Base-by-base conservation (phyloP, 2,329 filamentous ascomycete genomes). In the Allantophomopsis cytisporea region DNA sequence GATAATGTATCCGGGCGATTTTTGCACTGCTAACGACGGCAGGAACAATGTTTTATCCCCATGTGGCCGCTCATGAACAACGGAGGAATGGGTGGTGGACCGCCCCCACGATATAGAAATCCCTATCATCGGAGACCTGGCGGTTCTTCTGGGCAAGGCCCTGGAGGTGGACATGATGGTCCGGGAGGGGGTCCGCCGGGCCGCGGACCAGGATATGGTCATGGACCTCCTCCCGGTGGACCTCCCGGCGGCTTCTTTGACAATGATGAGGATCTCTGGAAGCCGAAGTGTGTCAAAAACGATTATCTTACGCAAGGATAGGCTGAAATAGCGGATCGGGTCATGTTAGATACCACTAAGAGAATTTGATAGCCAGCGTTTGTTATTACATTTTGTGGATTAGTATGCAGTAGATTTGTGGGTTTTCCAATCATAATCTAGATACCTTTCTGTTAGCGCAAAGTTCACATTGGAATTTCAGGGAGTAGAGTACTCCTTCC, bases 1-100 rank as follows among this genome's bases (percentile, higher is more conserved):
- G 7, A 36, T 32, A 3, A 8, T 5, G 13, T 12, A 28, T 4
- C 15, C 4, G 35, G 10, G 3, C 8, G 23, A 28, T 8, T 15
- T 8, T 12, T 17, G 5, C 14, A 28, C n/a, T 39, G 12, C 23
- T 39, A 31, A 15, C 28, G 18, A 28, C 5, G 13, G 11, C 8
- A 38, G 17, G 68, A 46, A 55, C 59, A 28, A 11, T 69, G 66
- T 45, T 68, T 60, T 42, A 66, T 70, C 31, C 65, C 66, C 1
- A 70, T 69, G 60, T 70, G 66, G 66, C 66, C 66, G 2, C 23
- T 28, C 8, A 43, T 66, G 43, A 43, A 53, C 5, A 21, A 18
- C 3, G 16, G 36, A n/a, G 33, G 41, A 15, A 35, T 31, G 28
- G 37, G 40, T 16, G 13, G 32, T 14, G 37, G 42, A 31, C 34